These are phyloP conservation scores for Vitis amurensis DNA, from an alignment of 164 flowering plant genomes.

Conservation along the genomic window DNA sequence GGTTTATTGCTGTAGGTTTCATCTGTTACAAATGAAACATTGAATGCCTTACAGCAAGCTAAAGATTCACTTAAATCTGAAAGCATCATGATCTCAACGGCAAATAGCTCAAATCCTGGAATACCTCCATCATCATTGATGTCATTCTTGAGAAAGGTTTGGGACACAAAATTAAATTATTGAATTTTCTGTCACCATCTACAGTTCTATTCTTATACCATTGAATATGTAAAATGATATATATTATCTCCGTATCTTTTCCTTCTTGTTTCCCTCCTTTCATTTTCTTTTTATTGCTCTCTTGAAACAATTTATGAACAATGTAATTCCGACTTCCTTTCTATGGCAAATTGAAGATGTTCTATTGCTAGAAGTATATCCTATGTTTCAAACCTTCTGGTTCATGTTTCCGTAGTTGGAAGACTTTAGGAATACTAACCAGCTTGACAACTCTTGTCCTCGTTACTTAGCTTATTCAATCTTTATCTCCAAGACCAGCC, in stretches of 20 bases:
- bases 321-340: too few species aligned
- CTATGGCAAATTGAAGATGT: too few species aligned
- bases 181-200: neutral
- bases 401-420: too few species aligned
- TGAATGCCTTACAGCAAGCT: conserved; percentile 62
- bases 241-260: neutral
- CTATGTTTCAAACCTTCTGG: too few species aligned
- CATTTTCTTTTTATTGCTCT: neutral
- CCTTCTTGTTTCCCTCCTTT: neutral
- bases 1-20: conserved; percentile 44
- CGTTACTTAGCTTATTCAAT: too few species aligned
- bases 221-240: too few species aligned
- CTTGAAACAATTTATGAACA: too few species aligned
- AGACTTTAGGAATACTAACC: too few species aligned
- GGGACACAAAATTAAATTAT: neutral
- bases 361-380: too few species aligned
- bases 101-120: conserved; percentile 83
- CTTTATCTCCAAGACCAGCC: too few species aligned
- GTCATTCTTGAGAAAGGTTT: conserved; percentile 80
- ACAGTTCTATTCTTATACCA: too few species aligned
- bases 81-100: conserved; percentile 42
- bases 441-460: too few species aligned
- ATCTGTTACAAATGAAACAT: conserved; percentile 43
- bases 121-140: conserved; percentile 96
- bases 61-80: conserved; percentile 56